Percentiles rank a stretch among this genome's conserved stretches.
phyloP scores from a whole-genome alignment of 805 yeast genomes.

The Hanseniaspora singularis region DNA sequence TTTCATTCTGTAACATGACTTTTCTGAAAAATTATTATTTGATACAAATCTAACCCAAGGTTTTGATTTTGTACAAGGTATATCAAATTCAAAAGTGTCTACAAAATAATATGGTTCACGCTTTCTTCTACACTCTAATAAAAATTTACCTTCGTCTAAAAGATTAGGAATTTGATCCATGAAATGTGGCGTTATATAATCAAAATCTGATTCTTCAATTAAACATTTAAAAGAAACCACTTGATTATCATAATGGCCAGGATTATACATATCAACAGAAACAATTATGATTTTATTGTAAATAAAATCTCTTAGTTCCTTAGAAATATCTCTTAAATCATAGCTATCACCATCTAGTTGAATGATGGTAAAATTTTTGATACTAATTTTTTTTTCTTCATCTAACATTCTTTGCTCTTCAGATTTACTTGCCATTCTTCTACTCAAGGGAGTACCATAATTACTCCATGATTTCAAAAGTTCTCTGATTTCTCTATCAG shows the following conservation, averaged over 20 bases:
- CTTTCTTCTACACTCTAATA: background rate
- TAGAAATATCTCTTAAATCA: background rate
- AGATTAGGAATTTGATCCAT: background rate
- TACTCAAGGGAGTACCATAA: too few relatives aligned
- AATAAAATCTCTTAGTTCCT: background rate
- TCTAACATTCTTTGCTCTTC: too few relatives aligned
- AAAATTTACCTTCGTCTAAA: background rate
- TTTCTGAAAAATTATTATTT: constrained; percentile 8
- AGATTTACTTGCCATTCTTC: too few relatives aligned
- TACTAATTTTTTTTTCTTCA: background rate
- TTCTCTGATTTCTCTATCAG: too few relatives aligned
- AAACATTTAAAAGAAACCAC: constrained; percentile 1
- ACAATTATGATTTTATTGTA: constrained; percentile 5
- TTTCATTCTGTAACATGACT: too few relatives aligned
- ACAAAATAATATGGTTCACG: background rate
- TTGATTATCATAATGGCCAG: background rate
- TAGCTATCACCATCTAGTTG: background rate
- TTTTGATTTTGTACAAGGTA: background rate
- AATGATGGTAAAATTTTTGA: background rate
- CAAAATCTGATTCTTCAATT: background rate
- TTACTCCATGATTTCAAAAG: too few relatives aligned
- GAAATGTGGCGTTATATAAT: background rate
- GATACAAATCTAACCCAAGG: constrained; percentile 10
- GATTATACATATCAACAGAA: constrained; percentile 1
- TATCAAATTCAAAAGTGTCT: constrained; percentile 12